phyloP scores from a whole-genome alignment of 2,329 filamentous ascomycete species.

The Eurotiales sp. region DNA sequence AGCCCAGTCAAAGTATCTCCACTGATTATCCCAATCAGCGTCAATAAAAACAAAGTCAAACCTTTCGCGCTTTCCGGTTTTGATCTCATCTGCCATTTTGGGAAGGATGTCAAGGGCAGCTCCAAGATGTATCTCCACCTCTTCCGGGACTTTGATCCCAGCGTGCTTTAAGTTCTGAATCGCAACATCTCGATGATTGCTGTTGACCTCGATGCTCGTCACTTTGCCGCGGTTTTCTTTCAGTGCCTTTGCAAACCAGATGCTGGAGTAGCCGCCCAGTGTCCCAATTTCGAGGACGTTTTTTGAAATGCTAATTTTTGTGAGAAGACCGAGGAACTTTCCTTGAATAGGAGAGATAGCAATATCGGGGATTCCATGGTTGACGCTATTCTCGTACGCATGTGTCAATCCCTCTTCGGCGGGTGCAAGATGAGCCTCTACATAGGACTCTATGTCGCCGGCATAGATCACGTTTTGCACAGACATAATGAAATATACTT shows the following conservation, averaged over 20 bases:
- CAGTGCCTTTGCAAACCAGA: slow-evolving; percentile 46
- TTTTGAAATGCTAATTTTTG: neutral
- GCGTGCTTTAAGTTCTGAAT: slow-evolving; percentile 42
- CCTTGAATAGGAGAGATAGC: neutral
- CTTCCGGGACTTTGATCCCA: slow-evolving; percentile 33
- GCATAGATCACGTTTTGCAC: neutral
- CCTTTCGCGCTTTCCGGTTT: slow-evolving; percentile 32
- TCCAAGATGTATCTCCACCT: slow-evolving; percentile 46
- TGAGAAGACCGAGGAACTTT: neutral
- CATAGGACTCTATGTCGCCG: neutral
- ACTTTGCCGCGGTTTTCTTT: slow-evolving; percentile 30
- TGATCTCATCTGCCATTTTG: slow-evolving; percentile 39
- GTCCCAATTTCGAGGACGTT: slow-evolving; percentile 54
- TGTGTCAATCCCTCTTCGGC: neutral
- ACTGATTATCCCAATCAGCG: slow-evolving; percentile 50
- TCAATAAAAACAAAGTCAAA: slow-evolving; percentile 55
- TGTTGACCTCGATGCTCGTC: slow-evolving; percentile 51
- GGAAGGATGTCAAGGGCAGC: slow-evolving; percentile 43
- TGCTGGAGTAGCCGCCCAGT: slow-evolving; percentile 52
- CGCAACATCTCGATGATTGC: slow-evolving; percentile 46
- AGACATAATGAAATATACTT: too few relatives aligned
- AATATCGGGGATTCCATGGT: neutral
- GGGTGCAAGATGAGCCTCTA: neutral
- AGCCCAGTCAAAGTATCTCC: slow-evolving; percentile 47
- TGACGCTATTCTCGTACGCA: neutral